Evolutionary conservation across 2,329 filamentous ascomycete genomes (phyloP), one percentile per base, ranked within the genome.

Genomic region (Botrytis byssoidea): DNA sequence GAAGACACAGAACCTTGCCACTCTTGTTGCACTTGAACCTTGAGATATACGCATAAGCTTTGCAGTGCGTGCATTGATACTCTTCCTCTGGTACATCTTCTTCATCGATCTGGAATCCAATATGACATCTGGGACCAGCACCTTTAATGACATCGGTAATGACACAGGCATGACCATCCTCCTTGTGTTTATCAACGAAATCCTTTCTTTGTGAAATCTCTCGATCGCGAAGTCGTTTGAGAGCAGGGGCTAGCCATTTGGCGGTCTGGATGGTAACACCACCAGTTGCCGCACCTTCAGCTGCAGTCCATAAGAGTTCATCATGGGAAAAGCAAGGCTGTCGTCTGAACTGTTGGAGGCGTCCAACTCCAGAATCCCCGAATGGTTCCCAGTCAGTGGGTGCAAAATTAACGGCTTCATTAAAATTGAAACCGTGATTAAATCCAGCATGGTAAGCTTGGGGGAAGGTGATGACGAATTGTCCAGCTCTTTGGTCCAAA

Each of bases 371-470:
- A 42, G 91, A 88, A 72, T 95, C 90, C 2, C 96, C 96, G 80
- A 91, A 97, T 0, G 94, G 94, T 80, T 99, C 96, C 96, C 96
- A 99, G 79, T 99, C 96, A 42, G 86, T 87, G 0, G 96, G 96
- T 0, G 96, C 96, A 83, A 99, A 99, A 81, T 99, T 99, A 78
- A 99, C 96, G 8, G 96, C 96, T 82, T 99, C 96, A 78, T 99
- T 99, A 83, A 98, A 97, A 81, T 99, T 99, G 85, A 99, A 99
- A 0, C 93, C 96, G 79, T 99, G 96, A 79, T 99, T 99, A 84
- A 99, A 99, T 0, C 96, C 96, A 9, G 96, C 95, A 81, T 99
- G 96, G 79, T 98, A 99, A 0, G 96, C 96, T 81, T 97, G 93
- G 0, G 96, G 96, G 79, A 98, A 99, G 0, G 96, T 99, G 76